Conservation (phyloP, 768 basidiomycete genomes). For the Cytidiella melzeri region DNA sequence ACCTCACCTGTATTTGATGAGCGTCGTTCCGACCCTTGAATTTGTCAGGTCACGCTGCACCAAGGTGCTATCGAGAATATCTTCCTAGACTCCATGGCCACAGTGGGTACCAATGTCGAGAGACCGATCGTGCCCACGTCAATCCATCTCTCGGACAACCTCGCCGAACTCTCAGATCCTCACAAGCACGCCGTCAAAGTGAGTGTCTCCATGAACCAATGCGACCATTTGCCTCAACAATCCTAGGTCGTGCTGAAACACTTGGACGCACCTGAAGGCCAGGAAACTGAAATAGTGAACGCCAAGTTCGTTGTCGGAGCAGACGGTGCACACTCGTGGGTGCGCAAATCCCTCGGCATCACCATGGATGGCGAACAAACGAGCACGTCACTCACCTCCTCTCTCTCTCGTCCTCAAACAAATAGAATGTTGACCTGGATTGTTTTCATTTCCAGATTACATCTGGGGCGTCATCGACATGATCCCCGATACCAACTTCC, state of each 20-base stretch:
- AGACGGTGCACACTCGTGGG: conserved; percentile 83
- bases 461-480: conserved; percentile 80
- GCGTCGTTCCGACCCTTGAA: neutral
- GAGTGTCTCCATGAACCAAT: neutral
- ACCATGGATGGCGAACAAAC: conserved; percentile 73
- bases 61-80: conserved; percentile 60
- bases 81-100: conserved; percentile 49
- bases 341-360: conserved; percentile 60
- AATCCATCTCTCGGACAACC: conserved; percentile 39
- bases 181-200: conserved; percentile 29
- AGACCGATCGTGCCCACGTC: conserved; percentile 45
- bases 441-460: conserved; percentile 37
- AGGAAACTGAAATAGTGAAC: conserved; percentile 46
- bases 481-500: conserved; percentile 45
- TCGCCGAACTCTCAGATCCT: conserved; percentile 36
- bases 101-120: conserved; percentile 41
- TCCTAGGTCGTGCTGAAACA: conserved; percentile 41
- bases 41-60: conserved; percentile 46
- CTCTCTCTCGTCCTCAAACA: neutral
- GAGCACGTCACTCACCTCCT: conserved; percentile 17
- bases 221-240: neutral
- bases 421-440: neutral
- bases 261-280: conserved; percentile 27
- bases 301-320: conserved; percentile 73
- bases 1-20: neutral